Percentiles rank a stretch among this genome's conserved stretches.
These are phyloP conservation scores for Trypanosoma avium DNA, from an alignment of 208 protist species.

Conservation along the genomic window DNA sequence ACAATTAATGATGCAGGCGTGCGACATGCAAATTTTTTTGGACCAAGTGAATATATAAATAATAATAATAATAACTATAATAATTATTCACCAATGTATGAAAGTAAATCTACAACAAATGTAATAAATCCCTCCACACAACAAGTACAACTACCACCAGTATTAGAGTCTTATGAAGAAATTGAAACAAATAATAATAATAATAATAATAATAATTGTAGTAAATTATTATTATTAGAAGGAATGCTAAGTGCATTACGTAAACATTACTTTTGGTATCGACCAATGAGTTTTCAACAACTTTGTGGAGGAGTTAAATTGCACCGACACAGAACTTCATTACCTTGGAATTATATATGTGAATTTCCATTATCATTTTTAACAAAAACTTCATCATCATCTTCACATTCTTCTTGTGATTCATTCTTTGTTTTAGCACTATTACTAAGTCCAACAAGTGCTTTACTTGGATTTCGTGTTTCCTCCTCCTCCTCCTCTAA, in stretches of 20 bases:
- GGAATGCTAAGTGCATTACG: conserved; percentile 51
- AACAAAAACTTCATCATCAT: neutral
- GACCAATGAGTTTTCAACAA: conserved; percentile 62
- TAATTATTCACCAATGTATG: neutral
- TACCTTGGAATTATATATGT: conserved; percentile 18
- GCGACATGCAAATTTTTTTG: conserved; percentile 66
- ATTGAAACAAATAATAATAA: neutral
- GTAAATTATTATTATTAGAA: conserved; percentile 30
- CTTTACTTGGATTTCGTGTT: conserved; percentile 25
- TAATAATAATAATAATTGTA: neutral
- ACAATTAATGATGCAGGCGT: conserved; percentile 83
- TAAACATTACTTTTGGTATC: conserved; percentile 68
- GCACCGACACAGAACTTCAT: conserved; percentile 5
- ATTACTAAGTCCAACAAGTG: conserved; percentile 24
- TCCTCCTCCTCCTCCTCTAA: neutral
- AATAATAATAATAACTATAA: neutral
- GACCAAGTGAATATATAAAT: conserved; percentile 35
- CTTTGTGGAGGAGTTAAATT: conserved; percentile 15
- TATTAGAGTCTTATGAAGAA: neutral
- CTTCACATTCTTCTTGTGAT: neutral
- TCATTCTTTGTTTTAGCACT: conserved; percentile 15
- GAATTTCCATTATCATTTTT: conserved; percentile 16
- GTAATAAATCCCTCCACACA: no score
- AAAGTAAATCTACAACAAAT: no score
- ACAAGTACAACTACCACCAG: neutral